Conservation (phyloP, 495 filamentous ascomycete genomes). For the Penicillium chermesinum region DNA sequence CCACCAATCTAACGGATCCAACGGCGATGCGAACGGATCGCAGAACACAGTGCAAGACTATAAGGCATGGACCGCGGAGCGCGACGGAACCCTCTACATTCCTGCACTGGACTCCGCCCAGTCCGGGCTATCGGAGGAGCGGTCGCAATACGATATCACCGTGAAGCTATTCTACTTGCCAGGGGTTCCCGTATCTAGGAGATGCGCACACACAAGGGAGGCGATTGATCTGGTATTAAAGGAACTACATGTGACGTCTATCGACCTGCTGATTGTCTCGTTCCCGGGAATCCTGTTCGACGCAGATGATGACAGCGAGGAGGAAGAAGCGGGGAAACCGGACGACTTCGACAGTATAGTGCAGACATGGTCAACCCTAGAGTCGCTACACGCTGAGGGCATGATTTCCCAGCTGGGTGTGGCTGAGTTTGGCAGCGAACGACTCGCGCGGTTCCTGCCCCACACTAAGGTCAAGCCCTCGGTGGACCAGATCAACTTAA, state of each 20-base stretch:
- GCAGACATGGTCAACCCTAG: constrained; percentile 65
- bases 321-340: constrained; percentile 53
- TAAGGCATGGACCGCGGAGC: constrained; percentile 58
- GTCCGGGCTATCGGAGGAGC: constrained; percentile 69
- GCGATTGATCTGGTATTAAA: constrained; percentile 74
- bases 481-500: constrained; percentile 95
- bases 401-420: constrained; percentile 71
- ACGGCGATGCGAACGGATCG: constrained; percentile 12
- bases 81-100: constrained; percentile 61
- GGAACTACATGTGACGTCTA: constrained; percentile 65
- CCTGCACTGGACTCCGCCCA: constrained; percentile 69
- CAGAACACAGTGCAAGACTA: constrained; percentile 23
- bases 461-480: constrained; percentile 66
- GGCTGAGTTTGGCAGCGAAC: constrained; percentile 83
- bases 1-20: constrained; percentile 9
- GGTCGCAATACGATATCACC: constrained; percentile 82
- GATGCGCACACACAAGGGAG: constrained; percentile 63
- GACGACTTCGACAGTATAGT: constrained; percentile 64
- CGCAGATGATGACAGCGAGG: constrained; percentile 79
- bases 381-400: constrained; percentile 66
- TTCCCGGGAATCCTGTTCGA: constrained; percentile 94
- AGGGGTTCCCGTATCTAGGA: constrained; percentile 52
- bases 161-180: constrained; percentile 91
- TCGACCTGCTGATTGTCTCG: constrained; percentile 88
- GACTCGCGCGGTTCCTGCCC: constrained; percentile 62